Percentiles rank a stretch among this genome's conserved stretches.
These are phyloP conservation scores for Wickerhamomyces queroliae DNA, from an alignment of 805 yeast species.

Conservation along the genomic window DNA sequence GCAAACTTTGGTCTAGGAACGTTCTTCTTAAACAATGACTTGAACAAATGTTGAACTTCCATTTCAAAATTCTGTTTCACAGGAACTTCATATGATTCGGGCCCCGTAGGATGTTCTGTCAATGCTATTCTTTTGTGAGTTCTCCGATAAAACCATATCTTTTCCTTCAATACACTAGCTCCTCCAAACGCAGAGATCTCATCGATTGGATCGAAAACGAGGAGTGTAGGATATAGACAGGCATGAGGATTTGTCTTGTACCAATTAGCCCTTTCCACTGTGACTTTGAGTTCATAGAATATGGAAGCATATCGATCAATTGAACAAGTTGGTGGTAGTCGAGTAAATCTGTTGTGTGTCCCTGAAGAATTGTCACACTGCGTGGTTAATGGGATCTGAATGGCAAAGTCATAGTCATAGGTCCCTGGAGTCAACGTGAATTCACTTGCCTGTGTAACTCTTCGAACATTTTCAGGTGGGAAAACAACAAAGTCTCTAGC, in stretches of 20 bases:
- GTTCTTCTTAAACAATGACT: neutral
- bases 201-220: conserved; percentile 1
- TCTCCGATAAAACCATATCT: conserved; percentile 29
- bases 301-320: neutral
- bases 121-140: conserved; percentile 39
- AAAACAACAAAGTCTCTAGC: conserved; percentile 41
- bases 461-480: conserved; percentile 40
- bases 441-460: conserved; percentile 33
- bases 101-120: conserved; percentile 7
- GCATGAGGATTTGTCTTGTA: conserved; percentile 32
- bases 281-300: conserved; percentile 51
- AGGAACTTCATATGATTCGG: neutral
- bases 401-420: conserved; percentile 39
- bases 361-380: no score
- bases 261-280: conserved; percentile 46
- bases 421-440: conserved; percentile 35
- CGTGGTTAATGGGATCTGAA: neutral
- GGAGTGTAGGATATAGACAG: conserved; percentile 27
- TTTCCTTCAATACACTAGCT: conserved; percentile 38
- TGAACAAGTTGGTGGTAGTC: neutral
- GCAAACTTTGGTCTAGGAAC: neutral
- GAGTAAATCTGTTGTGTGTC: neutral
- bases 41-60: neutral
- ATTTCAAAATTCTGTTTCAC: neutral
- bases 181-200: conserved; percentile 24